Evolutionary conservation across 805 yeast species (phyloP), one percentile per base, ranked within the genome.

Genomic region (Huiozyma sinensis): DNA sequence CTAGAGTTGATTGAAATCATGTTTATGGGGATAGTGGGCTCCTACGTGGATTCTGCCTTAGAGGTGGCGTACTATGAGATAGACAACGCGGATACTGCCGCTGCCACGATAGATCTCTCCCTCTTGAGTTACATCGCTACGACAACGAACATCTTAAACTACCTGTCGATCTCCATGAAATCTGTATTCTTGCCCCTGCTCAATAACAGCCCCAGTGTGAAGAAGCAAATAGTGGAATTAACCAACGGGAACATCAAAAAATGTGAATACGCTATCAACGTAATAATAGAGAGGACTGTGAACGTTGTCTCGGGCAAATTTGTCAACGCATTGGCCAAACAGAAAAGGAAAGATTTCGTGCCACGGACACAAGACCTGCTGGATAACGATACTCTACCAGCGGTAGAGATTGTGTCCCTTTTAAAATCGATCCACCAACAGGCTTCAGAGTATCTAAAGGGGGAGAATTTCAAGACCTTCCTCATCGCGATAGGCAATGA

Each of bases 161-260:
- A 87, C 42, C 63, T 86, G 1, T 79, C 95, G 0, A 75, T 83
- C 2, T 78, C 86, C 45, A 78, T 83, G 42, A 81, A 83, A 55
- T 78, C 82, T 13, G 79, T 85, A 40, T 74, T 88, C 12, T 66
- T 86, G 35, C 95, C 96, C 0, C 70, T 89, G 61, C 73, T 88
- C 2, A 73, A 70, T 35, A 77, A 77, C 51, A 64, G 76, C 1
- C 79, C 83, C 2, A 66, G 68, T 7, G 67, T 75, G 11, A 76
- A 81, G 52, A 74, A 72, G 45, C 69, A 78, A 49, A 76, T 83
- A 66, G 73, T 75, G 31, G 76, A 72, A 40, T 63, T 77, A 47
- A 75, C 84, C 24, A 84, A 85, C 57, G 70, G 70, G 24, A 76
- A 77, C 54, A 68, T 83, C 33, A 58, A 76, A 38, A 66, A 75